phyloP scores from a whole-genome alignment of 352 stramenopile species.

The Globisporangium perplexum region DNA sequence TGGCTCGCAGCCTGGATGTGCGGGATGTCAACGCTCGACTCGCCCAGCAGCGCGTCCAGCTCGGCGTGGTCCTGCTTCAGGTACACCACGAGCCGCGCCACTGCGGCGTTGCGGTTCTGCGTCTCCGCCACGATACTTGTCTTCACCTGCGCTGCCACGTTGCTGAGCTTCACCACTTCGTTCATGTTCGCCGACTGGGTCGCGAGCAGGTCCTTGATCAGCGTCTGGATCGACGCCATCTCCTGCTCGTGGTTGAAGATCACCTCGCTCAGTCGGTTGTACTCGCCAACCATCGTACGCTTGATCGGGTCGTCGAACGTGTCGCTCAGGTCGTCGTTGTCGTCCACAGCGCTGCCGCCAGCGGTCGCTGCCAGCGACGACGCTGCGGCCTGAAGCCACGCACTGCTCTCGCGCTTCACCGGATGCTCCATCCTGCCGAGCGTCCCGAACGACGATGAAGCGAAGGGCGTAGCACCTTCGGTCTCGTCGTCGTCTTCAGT shows the following conservation, averaged over 20 bases:
- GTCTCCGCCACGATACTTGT: conserved; percentile 12
- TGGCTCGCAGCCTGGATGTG: conserved; percentile 44
- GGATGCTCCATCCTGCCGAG: neutral
- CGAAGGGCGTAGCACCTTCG: conserved; percentile 1
- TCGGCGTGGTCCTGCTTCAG: conserved; percentile 34
- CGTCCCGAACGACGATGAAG: neutral
- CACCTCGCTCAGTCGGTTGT: conserved; percentile 41
- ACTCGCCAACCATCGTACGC: conserved; percentile 47
- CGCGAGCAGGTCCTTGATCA: conserved; percentile 31
- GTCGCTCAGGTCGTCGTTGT: conserved; percentile 7
- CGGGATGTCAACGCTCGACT: conserved; percentile 28
- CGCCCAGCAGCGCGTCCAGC: conserved; percentile 31
- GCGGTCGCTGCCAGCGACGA: conserved; percentile 1
- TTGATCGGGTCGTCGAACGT: conserved; percentile 49
- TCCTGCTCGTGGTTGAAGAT: conserved; percentile 47
- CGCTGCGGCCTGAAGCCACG: neutral
- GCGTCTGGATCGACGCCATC: conserved; percentile 18
- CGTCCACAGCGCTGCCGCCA: neutral
- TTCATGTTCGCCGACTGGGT: conserved; percentile 25
- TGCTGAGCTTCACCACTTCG: conserved; percentile 20
- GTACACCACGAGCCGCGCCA: conserved; percentile 40
- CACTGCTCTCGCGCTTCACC: conserved; percentile 9
- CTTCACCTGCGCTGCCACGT: conserved; percentile 7
- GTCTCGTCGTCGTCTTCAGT: conserved; percentile 19
- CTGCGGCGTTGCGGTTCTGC: conserved; percentile 40